A percentile compares a stretch with the other conserved stretches of the same genome.
Conservation (phyloP, 176 grass and related monocot genomes). For the Themeda triandra region DNA sequence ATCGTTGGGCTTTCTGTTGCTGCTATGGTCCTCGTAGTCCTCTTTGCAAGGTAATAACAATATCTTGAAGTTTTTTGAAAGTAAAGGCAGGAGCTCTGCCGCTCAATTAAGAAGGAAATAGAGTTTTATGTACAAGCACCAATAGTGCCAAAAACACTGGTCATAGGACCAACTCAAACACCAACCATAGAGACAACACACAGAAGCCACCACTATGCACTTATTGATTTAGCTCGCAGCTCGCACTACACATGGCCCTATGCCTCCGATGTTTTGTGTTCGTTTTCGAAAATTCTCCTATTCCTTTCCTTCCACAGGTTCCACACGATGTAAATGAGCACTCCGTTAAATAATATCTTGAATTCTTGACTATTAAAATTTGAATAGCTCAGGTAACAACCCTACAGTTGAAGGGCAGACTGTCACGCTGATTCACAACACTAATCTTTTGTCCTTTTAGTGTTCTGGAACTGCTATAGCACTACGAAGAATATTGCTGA, state of each 20-base stretch:
- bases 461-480: not conserved
- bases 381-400: not conserved
- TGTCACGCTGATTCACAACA: not conserved
- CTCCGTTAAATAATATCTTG: not conserved
- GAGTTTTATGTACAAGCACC: too few relatives aligned
- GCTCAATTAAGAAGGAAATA: not conserved
- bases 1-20: constrained; percentile 79
- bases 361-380: constrained; percentile 3
- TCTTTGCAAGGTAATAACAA: constrained; percentile 67
- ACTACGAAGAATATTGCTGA: not conserved
- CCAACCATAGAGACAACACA: too few relatives aligned
- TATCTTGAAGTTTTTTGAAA: not conserved
- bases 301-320: too few relatives aligned
- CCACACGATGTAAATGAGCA: too few relatives aligned
- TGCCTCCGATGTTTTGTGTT: too few relatives aligned
- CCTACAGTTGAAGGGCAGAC: not conserved
- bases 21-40: constrained; percentile 63
- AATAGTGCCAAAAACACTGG: too few relatives aligned
- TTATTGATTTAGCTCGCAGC: too few relatives aligned
- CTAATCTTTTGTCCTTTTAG: not conserved
- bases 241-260: too few relatives aligned
- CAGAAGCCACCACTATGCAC: too few relatives aligned
- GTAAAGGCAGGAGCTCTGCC: too few relatives aligned
- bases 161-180: too few relatives aligned
- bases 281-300: too few relatives aligned